phyloP scores from a whole-genome alignment of 495 filamentous ascomycete genomes.

The Penicillium parvum region DNA sequence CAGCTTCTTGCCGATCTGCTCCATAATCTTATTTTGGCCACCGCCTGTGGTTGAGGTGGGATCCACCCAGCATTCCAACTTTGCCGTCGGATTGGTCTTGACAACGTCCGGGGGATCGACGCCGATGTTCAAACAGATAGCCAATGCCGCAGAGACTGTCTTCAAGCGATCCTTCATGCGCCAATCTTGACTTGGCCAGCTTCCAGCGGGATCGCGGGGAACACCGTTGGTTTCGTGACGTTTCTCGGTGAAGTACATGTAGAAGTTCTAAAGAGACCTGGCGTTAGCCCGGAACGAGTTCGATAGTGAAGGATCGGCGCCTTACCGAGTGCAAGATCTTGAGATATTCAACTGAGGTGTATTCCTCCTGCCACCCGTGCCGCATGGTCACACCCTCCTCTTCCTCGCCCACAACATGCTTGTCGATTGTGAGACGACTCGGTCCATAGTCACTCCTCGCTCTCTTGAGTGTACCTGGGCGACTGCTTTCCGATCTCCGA shows the following conservation, averaged over 20 bases:
- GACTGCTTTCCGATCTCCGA: conserved; percentile 36
- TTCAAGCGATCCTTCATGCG: conserved; percentile 94
- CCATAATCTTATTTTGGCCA: conserved; percentile 77
- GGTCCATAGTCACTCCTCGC: conserved; percentile 70
- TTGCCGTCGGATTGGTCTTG: conserved; percentile 87
- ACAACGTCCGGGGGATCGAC: conserved; percentile 96
- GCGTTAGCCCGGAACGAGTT: conserved; percentile 9
- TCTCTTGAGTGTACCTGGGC: conserved; percentile 56
- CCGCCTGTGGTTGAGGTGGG: conserved; percentile 63
- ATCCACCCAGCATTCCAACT: conserved; percentile 96
- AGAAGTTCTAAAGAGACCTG: conserved; percentile 54
- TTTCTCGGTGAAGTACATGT: conserved; percentile 99
- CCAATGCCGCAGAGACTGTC: conserved; percentile 90
- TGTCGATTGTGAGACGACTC: conserved; percentile 33
- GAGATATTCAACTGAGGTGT: conserved; percentile 55
- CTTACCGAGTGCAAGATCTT: conserved; percentile 55
- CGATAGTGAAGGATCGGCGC: neutral
- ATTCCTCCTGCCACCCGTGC: conserved; percentile 61
- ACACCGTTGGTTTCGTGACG: conserved; percentile 95
- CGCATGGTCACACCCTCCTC: conserved; percentile 54
- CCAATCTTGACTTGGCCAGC: conserved; percentile 79
- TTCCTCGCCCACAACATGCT: conserved; percentile 29
- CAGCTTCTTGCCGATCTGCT: conserved; percentile 90
- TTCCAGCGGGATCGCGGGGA: conserved; percentile 60
- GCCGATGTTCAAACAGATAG: conserved; percentile 93